phyloP scores from a whole-genome alignment of 2,329 filamentous ascomycete species.

The Acarospora socialis region DNA sequence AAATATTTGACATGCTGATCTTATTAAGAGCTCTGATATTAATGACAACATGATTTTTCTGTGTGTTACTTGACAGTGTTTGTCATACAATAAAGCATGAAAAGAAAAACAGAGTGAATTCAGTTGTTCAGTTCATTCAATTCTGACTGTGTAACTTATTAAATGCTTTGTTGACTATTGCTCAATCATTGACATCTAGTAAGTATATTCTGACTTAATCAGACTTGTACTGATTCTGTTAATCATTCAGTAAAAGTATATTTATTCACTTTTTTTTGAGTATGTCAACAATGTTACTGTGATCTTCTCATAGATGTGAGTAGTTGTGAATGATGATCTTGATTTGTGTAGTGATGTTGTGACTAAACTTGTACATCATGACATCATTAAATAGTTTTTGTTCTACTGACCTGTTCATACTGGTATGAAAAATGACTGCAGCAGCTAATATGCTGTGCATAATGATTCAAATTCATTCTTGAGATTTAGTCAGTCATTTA shows the following conservation, averaged over 20 bases:
- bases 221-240: not conserved
- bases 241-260: not conserved
- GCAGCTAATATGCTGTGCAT: too few relatives aligned
- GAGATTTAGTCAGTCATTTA: too few relatives aligned
- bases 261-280: not conserved
- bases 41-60: slow-evolving; percentile 1
- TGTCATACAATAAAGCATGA: not conserved
- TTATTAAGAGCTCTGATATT: slow-evolving; percentile 4
- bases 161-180: not conserved
- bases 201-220: not conserved
- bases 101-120: not conserved
- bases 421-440: too few relatives aligned
- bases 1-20: slow-evolving; percentile 1
- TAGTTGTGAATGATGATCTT: too few relatives aligned
- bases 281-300: too few relatives aligned
- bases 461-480: too few relatives aligned
- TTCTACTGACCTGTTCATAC: too few relatives aligned
- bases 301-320: too few relatives aligned
- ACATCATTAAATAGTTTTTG: too few relatives aligned
- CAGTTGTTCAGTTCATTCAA: not conserved
- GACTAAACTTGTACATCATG: too few relatives aligned
- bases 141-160: not conserved
- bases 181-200: not conserved
- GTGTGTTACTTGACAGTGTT: not conserved
- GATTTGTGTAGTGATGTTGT: too few relatives aligned